phyloP scores from a whole-genome alignment of 2,329 filamentous ascomycete species.

The Paecilomyces fulvus region DNA sequence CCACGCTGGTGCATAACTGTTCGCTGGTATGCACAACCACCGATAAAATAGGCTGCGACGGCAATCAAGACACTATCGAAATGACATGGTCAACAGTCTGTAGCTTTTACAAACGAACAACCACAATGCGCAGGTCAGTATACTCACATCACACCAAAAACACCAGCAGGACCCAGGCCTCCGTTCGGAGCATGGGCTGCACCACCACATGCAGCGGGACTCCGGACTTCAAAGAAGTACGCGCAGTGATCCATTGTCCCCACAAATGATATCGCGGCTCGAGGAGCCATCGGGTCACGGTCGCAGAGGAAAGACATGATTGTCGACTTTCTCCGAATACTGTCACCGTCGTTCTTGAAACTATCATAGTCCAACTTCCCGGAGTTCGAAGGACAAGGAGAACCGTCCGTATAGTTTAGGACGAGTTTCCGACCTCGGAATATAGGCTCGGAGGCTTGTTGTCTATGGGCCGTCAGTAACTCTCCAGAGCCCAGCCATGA shows the following conservation, averaged over 20 bases:
- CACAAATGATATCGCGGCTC: conserved; percentile 72
- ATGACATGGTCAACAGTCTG: conserved; percentile 8
- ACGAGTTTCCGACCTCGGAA: conserved; percentile 55
- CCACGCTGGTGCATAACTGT: conserved; percentile 90
- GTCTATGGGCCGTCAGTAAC: conserved; percentile 17
- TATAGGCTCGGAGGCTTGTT: conserved; percentile 37
- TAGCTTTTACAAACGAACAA: not conserved
- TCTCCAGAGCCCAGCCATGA: not conserved
- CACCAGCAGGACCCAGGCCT: conserved; percentile 59
- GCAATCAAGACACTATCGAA: conserved; percentile 50
- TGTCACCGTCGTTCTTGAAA: conserved; percentile 12
- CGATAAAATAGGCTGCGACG: conserved; percentile 78
- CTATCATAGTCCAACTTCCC: conserved; percentile 15
- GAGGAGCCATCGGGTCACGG: conserved; percentile 60
- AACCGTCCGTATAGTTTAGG: conserved; percentile 68
- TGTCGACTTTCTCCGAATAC: conserved; percentile 56
- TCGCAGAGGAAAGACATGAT: conserved; percentile 93
- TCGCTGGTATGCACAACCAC: conserved; percentile 90
- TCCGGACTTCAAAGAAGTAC: conserved; percentile 92
- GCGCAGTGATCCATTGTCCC: conserved; percentile 84
- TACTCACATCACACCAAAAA: conserved; percentile 80
- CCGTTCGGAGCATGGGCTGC: conserved; percentile 49
- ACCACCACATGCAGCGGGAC: conserved; percentile 73
- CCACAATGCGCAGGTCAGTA: conserved; percentile 24
- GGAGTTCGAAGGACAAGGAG: conserved; percentile 48